Base-by-base conservation (phyloP, 164 flowering plant genomes). In the Vitis labrusca region DNA sequence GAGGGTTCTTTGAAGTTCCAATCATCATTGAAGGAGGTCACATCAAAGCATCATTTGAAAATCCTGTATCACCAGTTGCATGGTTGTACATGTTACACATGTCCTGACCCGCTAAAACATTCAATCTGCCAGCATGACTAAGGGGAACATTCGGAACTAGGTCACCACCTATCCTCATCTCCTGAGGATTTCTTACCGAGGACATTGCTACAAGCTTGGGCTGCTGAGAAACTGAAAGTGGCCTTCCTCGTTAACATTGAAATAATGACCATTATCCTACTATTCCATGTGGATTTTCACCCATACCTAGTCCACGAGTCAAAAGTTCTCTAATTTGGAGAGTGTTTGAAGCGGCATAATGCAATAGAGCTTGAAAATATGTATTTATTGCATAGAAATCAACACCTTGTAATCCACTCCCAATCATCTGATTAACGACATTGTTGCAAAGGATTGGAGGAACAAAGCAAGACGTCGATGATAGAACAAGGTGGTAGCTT, bases 301-400 rank as follows among this genome's bases (percentile, higher is more conserved):
- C 58, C 88, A 55, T 74, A 96, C 98, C 99, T 84, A 96, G 81
- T 74, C 99, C 99, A 71, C 98, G 99, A 57, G 98, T 96, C 81
- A 96, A 79, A 75, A 96, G 91, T 80, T 96, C 97, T 76, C 99
- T 97, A 83, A 96, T 96, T 78, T 93, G 94, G 67, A 92, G 82
- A 9, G 99, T 97, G 77, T 92, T 82, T 74, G 85, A 73, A 14
- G 99, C 98, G 12, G 91, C 82, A 61, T 98, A 96, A 75, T 88
- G 92, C 53, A 89, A 32, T 8, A 96, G 80, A 3, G 97, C 94
- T 72, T 93, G 98, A 9, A 97, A 65, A 83, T 96, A 96, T 8
- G 98, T 93, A 80, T 96, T 96, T 79, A 96, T 92, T 70, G 99
- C 93, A 75, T 90, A 92, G 82, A 96, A 96, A 76, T 96, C 97